Percentiles rank a stretch among this genome's conserved stretches.
Evolutionary conservation across 2,329 filamentous ascomycete genomes (phyloP).

Genomic region (Aureobasidium sp.): DNA sequence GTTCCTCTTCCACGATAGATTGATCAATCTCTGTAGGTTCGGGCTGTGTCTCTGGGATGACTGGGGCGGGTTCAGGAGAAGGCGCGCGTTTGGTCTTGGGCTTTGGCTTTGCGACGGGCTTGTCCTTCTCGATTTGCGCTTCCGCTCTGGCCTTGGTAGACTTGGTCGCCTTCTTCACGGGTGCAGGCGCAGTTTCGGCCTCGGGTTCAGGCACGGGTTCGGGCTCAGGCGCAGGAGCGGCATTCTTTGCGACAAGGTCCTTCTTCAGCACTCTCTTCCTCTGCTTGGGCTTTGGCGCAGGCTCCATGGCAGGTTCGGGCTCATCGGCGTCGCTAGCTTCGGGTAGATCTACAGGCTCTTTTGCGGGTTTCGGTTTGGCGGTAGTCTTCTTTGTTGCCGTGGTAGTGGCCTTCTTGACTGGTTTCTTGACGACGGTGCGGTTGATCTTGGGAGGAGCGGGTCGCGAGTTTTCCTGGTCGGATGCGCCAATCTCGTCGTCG

Average conservation of each 20-base stretch:
- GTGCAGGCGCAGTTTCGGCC: not conserved
- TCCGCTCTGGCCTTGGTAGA: slow-evolving; percentile 23
- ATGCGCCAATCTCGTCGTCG: slow-evolving; percentile 13
- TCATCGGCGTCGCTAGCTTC: slow-evolving; percentile 35
- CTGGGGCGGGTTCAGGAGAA: slow-evolving; percentile 30
- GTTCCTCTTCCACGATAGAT: slow-evolving; percentile 25
- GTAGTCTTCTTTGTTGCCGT: slow-evolving; percentile 30
- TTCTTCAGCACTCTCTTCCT: slow-evolving; percentile 20
- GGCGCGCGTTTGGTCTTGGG: slow-evolving; percentile 24
- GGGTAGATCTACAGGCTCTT: slow-evolving; percentile 33
- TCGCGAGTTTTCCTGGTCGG: slow-evolving; percentile 7
- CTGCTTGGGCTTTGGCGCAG: slow-evolving; percentile 23
- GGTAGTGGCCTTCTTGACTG: slow-evolving; percentile 22
- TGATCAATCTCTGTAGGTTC: slow-evolving; percentile 31
- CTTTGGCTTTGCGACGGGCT: not conserved
- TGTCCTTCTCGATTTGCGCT: slow-evolving; percentile 13
- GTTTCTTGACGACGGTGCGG: slow-evolving; percentile 24
- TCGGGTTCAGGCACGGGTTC: not conserved
- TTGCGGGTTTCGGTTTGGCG: slow-evolving; percentile 30
- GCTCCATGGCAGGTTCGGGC: slow-evolving; percentile 31
- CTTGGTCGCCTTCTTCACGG: slow-evolving; percentile 19
- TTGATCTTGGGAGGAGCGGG: slow-evolving; percentile 16
- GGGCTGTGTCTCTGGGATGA: slow-evolving; percentile 42
- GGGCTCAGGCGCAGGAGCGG: not conserved
- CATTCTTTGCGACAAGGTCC: slow-evolving; percentile 19